Conservation (phyloP, 352 stramenopile species). For the Pythium phragmitis region DNA sequence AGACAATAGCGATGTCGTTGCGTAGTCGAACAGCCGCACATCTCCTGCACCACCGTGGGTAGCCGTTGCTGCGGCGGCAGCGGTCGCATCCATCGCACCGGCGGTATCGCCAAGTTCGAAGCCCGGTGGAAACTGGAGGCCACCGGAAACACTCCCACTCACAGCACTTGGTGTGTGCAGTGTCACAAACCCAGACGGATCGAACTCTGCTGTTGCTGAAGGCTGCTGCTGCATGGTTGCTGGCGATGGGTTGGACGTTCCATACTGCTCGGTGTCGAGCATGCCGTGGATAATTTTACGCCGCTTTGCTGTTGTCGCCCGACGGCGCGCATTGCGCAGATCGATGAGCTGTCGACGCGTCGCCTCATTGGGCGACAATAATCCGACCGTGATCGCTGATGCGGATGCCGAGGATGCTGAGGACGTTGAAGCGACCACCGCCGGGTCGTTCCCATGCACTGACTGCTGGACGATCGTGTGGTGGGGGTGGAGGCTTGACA, state of each 20-base stretch:
- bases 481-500: background rate
- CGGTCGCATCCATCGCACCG: slow-evolving; percentile 40
- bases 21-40: slow-evolving; percentile 57
- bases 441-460: background rate
- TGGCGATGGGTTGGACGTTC: background rate
- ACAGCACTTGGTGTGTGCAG: slow-evolving; percentile 30
- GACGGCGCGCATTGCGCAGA: slow-evolving; percentile 48
- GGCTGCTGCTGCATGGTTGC: background rate
- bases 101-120: slow-evolving; percentile 50
- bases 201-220: slow-evolving; percentile 41
- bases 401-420: background rate
- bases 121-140: slow-evolving; percentile 50
- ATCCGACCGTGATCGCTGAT: slow-evolving; percentile 20
- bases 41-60: slow-evolving; percentile 18
- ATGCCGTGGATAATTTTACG: slow-evolving; percentile 44
- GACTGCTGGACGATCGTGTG: background rate
- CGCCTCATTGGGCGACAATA: slow-evolving; percentile 45
- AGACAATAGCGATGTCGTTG: slow-evolving; percentile 32
- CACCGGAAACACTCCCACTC: slow-evolving; percentile 23
- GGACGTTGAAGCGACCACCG: background rate
- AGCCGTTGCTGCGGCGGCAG: slow-evolving; percentile 25
- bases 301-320: slow-evolving; percentile 39
- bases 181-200: slow-evolving; percentile 62
- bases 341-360: slow-evolving; percentile 57
- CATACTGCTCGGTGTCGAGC: slow-evolving; percentile 31